Conservation (phyloP, 108 stramenopile genomes). For the Nitzschia sp. region DNA sequence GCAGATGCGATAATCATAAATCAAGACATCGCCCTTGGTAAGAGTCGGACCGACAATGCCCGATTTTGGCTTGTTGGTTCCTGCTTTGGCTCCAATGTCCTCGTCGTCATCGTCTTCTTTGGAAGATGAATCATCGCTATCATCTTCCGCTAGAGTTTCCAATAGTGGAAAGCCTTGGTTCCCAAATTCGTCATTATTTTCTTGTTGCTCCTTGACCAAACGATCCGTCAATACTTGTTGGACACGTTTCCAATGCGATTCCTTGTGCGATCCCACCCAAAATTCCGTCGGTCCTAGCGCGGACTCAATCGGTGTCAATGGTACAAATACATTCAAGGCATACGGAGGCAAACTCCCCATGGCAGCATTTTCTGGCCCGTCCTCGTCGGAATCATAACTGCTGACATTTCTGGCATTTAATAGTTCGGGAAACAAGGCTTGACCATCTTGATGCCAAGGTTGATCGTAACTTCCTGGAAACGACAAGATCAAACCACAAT, state of each 20-base stretch:
- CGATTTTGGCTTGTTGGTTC: conserved; percentile 7
- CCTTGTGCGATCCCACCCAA: conserved; percentile 34
- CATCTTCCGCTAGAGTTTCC: background rate
- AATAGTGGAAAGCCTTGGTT: too few relatives aligned
- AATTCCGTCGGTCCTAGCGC: conserved; percentile 57
- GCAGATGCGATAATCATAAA: conserved; percentile 64
- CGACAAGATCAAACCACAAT: conserved; percentile 48
- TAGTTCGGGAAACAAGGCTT: conserved; percentile 43
- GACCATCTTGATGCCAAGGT: conserved; percentile 68
- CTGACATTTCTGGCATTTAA: too few relatives aligned
- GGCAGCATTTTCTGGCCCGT: too few relatives aligned
- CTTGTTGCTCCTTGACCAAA: background rate
- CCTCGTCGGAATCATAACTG: background rate
- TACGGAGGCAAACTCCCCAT: conserved; percentile 39
- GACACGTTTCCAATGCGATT: background rate
- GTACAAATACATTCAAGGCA: conserved; percentile 61
- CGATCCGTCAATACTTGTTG: background rate
- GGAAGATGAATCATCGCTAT: background rate
- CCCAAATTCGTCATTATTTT: background rate
- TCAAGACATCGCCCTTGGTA: conserved; percentile 47
- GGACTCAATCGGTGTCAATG: conserved; percentile 35
- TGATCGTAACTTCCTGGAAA: conserved; percentile 47
- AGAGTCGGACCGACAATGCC: conserved; percentile 36
- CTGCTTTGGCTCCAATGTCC: background rate
- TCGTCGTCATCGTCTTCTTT: background rate